Evolutionary conservation across 345 rosid species (phyloP).

Genomic region (Odontarrhena argentea): DNA sequence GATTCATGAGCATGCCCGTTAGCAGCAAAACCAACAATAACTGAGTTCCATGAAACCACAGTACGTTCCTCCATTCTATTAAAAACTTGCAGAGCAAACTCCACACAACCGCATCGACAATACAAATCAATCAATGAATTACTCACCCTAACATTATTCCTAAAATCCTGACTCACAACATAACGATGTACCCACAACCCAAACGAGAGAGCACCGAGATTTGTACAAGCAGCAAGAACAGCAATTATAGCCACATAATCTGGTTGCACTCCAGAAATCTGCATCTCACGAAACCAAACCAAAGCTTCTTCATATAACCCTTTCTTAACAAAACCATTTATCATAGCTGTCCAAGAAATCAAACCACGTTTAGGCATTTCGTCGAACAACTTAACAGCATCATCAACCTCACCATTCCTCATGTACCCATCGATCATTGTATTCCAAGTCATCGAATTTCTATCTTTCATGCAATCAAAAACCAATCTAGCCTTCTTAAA

Average conservation of each 20-base stretch:
- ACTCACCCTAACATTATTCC: constrained; percentile 51
- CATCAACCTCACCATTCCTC: constrained; percentile 45
- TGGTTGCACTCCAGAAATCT: constrained; percentile 52
- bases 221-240: constrained; percentile 65
- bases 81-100: constrained; percentile 64
- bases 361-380: constrained; percentile 59
- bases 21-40: constrained; percentile 64
- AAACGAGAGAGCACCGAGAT: constrained; percentile 55
- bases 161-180: constrained; percentile 48
- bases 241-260: constrained; percentile 63
- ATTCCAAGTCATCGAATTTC: constrained; percentile 68
- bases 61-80: constrained; percentile 58
- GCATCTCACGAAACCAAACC: constrained; percentile 67
- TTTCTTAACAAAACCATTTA: constrained; percentile 65
- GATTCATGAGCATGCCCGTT: constrained; percentile 63
- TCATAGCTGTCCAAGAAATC: constrained; percentile 75
- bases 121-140: constrained; percentile 73
- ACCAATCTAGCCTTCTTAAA: constrained; percentile 53
- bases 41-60: constrained; percentile 78
- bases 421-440: constrained; percentile 72
- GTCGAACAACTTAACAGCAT: constrained; percentile 58
- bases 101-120: constrained; percentile 73
- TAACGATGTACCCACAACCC: constrained; percentile 65
- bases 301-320: constrained; percentile 58
- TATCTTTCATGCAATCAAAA: constrained; percentile 56